A percentile compares a stretch with the other conserved stretches of the same genome.
Evolutionary conservation across 345 rosid genomes (phyloP).

Genomic region (Hypericum perforatum): DNA sequence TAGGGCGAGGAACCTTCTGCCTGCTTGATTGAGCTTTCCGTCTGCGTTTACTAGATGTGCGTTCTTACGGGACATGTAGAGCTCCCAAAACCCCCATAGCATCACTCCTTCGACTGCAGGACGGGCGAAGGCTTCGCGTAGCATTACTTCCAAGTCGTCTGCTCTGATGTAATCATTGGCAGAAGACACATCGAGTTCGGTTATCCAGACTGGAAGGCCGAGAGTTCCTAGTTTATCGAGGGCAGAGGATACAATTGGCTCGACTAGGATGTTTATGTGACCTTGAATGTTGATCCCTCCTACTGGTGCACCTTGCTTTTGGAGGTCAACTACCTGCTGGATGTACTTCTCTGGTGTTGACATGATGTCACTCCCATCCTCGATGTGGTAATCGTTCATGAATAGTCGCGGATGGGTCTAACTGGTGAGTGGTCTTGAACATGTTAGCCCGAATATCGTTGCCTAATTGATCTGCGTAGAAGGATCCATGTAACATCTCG

Average conservation of each 20-base stretch:
- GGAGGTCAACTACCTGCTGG: slow-evolving; percentile 3
- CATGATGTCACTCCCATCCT: slow-evolving; percentile 4
- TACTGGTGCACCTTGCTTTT: slow-evolving; percentile 26
- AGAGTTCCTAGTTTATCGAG: slow-evolving; percentile 31
- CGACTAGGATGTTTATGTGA: slow-evolving; percentile 42
- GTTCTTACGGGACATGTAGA: slow-evolving; percentile 14
- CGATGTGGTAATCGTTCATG: slow-evolving; percentile 8
- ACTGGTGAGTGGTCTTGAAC: slow-evolving; percentile 7
- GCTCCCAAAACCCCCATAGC: slow-evolving; percentile 26
- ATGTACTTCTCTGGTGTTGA: slow-evolving; percentile 8
- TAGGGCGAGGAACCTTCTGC: slow-evolving; percentile 17
- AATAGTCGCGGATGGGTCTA: slow-evolving; percentile 5
- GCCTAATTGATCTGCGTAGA: slow-evolving; percentile 2
- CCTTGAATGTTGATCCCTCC: slow-evolving; percentile 50
- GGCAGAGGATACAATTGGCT: slow-evolving; percentile 39
- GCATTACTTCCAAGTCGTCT: too few relatives aligned
- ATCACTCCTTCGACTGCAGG: slow-evolving; percentile 20
- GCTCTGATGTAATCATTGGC: slow-evolving; percentile 13
- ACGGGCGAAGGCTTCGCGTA: slow-evolving; percentile 18
- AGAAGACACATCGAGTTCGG: slow-evolving; percentile 49
- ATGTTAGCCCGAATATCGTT: too few relatives aligned
- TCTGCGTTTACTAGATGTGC: slow-evolving; percentile 19
- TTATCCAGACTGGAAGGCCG: slow-evolving; percentile 49
- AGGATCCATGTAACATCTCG: slow-evolving; percentile 42
- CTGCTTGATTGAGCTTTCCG: slow-evolving; percentile 21